A percentile compares a stretch with the other conserved stretches of the same genome.
Evolutionary conservation across 2,329 filamentous ascomycete species (phyloP).

Genomic region (Diplodia mutila): DNA sequence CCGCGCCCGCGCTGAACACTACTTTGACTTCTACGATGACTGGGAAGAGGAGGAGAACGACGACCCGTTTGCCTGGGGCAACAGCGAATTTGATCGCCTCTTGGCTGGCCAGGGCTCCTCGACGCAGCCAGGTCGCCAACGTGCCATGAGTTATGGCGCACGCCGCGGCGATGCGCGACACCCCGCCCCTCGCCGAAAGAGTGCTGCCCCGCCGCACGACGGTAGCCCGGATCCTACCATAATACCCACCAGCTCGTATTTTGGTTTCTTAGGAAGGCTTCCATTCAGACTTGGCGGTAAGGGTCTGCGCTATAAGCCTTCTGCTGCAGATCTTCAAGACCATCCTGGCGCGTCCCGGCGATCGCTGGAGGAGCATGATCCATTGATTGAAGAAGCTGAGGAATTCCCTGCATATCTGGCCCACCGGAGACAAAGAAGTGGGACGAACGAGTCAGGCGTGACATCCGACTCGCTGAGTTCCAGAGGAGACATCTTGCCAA

Average conservation of each 20-base stretch:
- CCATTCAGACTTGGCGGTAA: constrained; percentile 82
- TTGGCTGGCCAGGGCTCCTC: constrained; percentile 65
- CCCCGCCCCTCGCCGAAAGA: constrained; percentile 55
- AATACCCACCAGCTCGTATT: constrained; percentile 83
- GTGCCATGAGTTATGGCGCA: constrained; percentile 89
- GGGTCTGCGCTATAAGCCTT: constrained; percentile 84
- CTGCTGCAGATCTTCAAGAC: constrained; percentile 86
- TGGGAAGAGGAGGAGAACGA: constrained; percentile 75
- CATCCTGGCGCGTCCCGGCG: constrained; percentile 66
- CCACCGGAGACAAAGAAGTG: constrained; percentile 68
- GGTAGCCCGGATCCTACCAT: constrained; percentile 73
- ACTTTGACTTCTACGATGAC: constrained; percentile 97
- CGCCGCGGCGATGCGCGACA: constrained; percentile 53
- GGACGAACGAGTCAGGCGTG: constrained; percentile 76
- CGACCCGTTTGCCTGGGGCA: constrained; percentile 67
- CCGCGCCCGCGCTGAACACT: constrained; percentile 72
- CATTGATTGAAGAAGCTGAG: constrained; percentile 68
- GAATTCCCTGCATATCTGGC: constrained; percentile 44
- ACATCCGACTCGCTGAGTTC: constrained; percentile 87
- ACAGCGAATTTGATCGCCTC: constrained; percentile 83
- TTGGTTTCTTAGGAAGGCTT: constrained; percentile 81
- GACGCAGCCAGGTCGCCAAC: constrained; percentile 68
- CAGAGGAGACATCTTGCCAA: constrained; percentile 86
- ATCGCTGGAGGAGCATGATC: constrained; percentile 68
- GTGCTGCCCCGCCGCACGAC: constrained; percentile 53